Evolutionary conservation across 2,329 filamentous ascomycete genomes (phyloP).

Genomic region (Stagonosporopsis chrysanthemi): DNA sequence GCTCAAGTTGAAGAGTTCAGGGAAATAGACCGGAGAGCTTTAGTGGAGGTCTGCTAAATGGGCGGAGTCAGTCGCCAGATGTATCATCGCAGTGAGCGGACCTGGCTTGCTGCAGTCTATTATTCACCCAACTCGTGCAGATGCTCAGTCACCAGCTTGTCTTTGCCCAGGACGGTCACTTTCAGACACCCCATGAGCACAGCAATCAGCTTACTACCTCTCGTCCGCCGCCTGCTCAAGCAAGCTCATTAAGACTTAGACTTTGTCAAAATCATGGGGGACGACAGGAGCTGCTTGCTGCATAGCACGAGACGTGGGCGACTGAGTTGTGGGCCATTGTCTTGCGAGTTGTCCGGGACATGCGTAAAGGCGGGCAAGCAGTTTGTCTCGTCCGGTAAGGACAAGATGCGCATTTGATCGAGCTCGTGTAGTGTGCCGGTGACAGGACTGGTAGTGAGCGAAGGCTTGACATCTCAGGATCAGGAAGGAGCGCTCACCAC

Average conservation of each 20-base stretch:
- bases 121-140: no score
- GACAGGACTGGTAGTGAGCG: background rate
- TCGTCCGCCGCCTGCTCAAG: background rate
- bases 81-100: no score
- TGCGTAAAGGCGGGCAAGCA: background rate
- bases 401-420: background rate
- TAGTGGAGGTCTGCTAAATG: no score
- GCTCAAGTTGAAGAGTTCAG: no score
- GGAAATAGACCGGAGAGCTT: no score
- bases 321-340: background rate
- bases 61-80: no score
- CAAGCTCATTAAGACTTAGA: background rate
- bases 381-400: background rate
- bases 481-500: background rate
- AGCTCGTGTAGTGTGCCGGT: background rate
- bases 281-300: background rate
- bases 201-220: no score
- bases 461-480: background rate
- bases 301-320: background rate
- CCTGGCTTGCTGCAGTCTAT: no score
- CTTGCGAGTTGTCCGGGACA: background rate
- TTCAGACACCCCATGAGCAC: no score
- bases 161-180: no score
- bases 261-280: background rate
- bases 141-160: no score